Evolutionary conservation across 768 basidiomycete genomes (phyloP).

Genomic region (Suillus subalutaceus): DNA sequence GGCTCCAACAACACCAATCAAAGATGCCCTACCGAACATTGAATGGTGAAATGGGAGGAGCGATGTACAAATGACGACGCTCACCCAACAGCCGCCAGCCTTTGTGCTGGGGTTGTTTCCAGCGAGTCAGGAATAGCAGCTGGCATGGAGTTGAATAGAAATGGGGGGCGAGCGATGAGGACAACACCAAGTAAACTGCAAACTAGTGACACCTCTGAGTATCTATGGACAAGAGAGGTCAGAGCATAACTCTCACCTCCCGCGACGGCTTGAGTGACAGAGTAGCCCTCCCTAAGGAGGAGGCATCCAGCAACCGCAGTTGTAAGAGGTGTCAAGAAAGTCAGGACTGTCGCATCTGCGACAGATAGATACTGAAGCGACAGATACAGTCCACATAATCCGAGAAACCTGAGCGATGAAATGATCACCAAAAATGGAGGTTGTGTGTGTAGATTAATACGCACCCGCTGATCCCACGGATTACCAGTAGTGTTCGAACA

Average conservation of each 20-base stretch:
- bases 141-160: slow-evolving; percentile 58
- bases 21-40: slow-evolving; percentile 47
- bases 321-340: slow-evolving; percentile 71
- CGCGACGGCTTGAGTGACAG: slow-evolving; percentile 56
- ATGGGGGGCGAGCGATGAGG: slow-evolving; percentile 77
- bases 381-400: slow-evolving; percentile 66
- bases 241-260: slow-evolving; percentile 38
- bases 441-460: slow-evolving; percentile 14
- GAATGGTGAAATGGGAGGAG: not conserved
- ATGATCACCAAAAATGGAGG: not conserved
- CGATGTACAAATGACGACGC: not conserved
- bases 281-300: slow-evolving; percentile 64
- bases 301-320: slow-evolving; percentile 66
- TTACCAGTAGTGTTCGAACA: slow-evolving; percentile 56
- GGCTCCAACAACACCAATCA: slow-evolving; percentile 66
- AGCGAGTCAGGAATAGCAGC: not conserved
- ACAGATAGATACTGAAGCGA: slow-evolving; percentile 75
- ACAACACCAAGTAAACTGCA: slow-evolving; percentile 76
- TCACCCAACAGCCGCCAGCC: slow-evolving; percentile 65
- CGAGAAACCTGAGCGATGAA: slow-evolving; percentile 58
- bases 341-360: slow-evolving; percentile 76
- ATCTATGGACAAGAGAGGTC: not conserved
- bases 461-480: slow-evolving; percentile 66
- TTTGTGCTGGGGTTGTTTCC: slow-evolving; percentile 33
- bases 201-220: slow-evolving; percentile 35